Evolutionary conservation across 257 asterid species (phyloP).

Genomic region (Solanum etuberosum): DNA sequence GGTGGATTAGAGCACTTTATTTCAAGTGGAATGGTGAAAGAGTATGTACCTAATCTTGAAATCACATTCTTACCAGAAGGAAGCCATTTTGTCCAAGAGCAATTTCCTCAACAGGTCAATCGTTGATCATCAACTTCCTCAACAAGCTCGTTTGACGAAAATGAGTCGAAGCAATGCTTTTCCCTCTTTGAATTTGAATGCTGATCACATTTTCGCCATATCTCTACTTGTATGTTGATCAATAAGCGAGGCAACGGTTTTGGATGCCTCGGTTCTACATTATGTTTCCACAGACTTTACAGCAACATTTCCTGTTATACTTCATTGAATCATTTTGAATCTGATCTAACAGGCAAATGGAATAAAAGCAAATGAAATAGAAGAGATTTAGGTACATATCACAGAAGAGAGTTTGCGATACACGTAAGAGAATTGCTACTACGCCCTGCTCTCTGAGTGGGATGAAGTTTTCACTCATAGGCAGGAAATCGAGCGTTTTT

Average conservation of each 20-base stretch:
- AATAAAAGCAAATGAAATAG: neutral
- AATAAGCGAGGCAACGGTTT: neutral
- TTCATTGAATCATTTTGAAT: neutral
- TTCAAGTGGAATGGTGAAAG: conserved; percentile 24
- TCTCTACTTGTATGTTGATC: neutral
- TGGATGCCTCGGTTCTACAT: neutral
- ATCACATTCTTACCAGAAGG: conserved; percentile 25
- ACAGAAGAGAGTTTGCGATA: neutral
- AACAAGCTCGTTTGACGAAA: conserved; percentile 1
- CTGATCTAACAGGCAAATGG: neutral
- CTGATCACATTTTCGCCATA: neutral
- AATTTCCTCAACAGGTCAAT: conserved; percentile 29
- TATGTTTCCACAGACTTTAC: neutral
- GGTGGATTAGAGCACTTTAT: conserved; percentile 16
- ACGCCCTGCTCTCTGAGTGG: neutral
- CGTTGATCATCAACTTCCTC: conserved; percentile 25
- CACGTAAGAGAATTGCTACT: neutral
- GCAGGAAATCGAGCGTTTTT: conserved; percentile 52
- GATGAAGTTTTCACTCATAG: conserved; percentile 24
- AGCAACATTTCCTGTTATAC: neutral
- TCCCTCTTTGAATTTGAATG: neutral
- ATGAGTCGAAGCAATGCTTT: neutral
- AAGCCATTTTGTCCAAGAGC: conserved; percentile 42
- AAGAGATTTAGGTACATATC: neutral
- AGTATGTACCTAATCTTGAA: conserved; percentile 30